These are phyloP conservation scores for Colletotrichum sp. DNA, from an alignment of 2,329 filamentous ascomycete genomes.

Conservation along the genomic window DNA sequence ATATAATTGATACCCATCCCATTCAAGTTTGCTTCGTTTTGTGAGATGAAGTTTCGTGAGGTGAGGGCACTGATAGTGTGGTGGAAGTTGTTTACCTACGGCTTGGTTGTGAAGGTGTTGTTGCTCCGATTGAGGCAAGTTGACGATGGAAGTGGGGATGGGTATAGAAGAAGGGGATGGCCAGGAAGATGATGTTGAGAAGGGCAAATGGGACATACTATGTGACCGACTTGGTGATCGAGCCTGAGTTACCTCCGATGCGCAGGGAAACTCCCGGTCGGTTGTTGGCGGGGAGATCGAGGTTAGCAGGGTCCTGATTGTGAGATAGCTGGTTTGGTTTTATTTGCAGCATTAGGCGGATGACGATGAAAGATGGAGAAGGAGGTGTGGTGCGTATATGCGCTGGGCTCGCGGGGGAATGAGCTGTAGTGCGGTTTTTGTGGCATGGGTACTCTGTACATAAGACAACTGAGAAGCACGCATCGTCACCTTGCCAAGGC, in stretches of 20 bases:
- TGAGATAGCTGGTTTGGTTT: neutral
- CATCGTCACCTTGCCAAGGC: too few relatives aligned
- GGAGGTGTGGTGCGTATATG: accelerated
- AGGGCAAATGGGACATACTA: neutral
- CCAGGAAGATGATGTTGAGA: neutral
- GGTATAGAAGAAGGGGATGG: neutral
- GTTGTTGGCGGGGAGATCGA: neutral
- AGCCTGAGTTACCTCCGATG: neutral
- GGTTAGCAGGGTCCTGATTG: accelerated
- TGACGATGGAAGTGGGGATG: neutral
- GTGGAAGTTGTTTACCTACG: neutral
- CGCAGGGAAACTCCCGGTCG: neutral
- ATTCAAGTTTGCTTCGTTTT: conserved; percentile 40
- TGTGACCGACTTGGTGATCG: neutral
- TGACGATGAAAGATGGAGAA: neutral
- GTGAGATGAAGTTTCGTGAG: conserved; percentile 33
- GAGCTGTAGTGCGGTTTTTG: neutral
- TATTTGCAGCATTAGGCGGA: neutral
- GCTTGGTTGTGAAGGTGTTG: neutral
- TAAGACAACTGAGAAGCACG: too few relatives aligned
- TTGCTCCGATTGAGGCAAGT: too few relatives aligned
- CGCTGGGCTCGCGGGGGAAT: neutral
- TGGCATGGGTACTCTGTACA: too few relatives aligned
- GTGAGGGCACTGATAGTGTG: neutral
- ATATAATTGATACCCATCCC: conserved; percentile 18